A percentile compares a stretch with the other conserved stretches of the same genome.
Conservation (phyloP, 306 rosid species). For the Dryas alaskensis region DNA sequence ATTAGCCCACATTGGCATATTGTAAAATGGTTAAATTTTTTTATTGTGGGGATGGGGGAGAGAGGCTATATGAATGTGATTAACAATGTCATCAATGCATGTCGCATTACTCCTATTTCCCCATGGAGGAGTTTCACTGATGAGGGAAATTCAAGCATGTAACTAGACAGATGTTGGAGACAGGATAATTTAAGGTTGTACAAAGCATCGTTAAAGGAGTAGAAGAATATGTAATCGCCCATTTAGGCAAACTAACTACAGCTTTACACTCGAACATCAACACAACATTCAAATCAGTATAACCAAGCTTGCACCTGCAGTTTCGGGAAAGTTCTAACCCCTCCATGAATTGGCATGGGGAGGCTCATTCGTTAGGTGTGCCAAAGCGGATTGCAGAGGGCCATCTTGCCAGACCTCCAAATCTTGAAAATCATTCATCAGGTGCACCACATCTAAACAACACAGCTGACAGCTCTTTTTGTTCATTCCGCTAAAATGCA, state of each 20-base stretch:
- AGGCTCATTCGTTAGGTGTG: constrained; percentile 29
- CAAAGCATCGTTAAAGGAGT: not conserved
- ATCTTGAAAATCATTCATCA: constrained; percentile 24
- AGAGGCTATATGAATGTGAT: too few species aligned
- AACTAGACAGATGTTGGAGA: constrained; percentile 5
- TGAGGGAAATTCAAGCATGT: not conserved
- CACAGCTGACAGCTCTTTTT: constrained; percentile 20
- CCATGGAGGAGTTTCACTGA: not conserved
- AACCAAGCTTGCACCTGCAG: constrained; percentile 27
- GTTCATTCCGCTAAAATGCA: constrained; percentile 17
- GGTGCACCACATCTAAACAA: constrained; percentile 22
- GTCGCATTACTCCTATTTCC: too few species aligned
- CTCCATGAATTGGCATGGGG: constrained; percentile 35
- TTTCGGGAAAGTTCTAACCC: constrained; percentile 34
- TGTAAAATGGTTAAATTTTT: too few species aligned
- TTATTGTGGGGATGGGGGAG: too few species aligned
- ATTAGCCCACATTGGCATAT: too few species aligned
- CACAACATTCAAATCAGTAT: constrained; percentile 24
- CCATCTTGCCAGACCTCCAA: constrained; percentile 29
- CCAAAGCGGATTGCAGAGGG: constrained; percentile 15
- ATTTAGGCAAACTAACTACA: constrained; percentile 51
- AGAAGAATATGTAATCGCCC: constrained; percentile 23
- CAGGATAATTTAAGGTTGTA: constrained; percentile 8
- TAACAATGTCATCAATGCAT: too few species aligned
- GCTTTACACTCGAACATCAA: constrained; percentile 42